Conservation (phyloP, 805 yeast genomes). For the Candida wancherniae region DNA sequence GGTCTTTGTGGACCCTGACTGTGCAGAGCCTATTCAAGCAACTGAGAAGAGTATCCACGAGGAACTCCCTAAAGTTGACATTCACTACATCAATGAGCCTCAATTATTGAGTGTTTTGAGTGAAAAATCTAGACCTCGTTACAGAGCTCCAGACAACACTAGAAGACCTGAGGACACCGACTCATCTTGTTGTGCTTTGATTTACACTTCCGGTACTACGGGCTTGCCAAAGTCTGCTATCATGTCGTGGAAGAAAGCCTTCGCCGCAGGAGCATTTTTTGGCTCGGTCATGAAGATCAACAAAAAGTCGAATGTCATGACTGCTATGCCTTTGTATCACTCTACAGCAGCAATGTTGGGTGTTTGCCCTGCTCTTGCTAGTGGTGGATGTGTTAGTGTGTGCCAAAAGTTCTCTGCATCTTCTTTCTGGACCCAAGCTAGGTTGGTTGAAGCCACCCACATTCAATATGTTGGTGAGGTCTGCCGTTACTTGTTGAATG, state of each 20-base stretch:
- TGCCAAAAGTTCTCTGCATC: constrained; percentile 79
- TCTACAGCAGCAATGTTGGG: constrained; percentile 91
- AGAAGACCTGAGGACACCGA: constrained; percentile 58
- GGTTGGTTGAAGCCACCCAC: constrained; percentile 64
- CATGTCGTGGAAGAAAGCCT: constrained; percentile 84
- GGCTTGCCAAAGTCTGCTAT: constrained; percentile 93
- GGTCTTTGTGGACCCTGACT: constrained; percentile 72
- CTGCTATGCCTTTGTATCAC: constrained; percentile 94
- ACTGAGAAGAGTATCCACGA: constrained; percentile 39
- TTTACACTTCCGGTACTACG: constrained; percentile 92
- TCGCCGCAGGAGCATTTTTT: constrained; percentile 65
- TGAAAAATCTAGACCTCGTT: constrained; percentile 40
- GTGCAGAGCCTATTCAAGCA: constrained; percentile 47
- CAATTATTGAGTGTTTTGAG: constrained; percentile 40
- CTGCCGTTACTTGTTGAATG: constrained; percentile 74
- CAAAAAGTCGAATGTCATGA: constrained; percentile 57
- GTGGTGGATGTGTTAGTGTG: constrained; percentile 73
- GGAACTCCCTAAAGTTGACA: constrained; percentile 33
- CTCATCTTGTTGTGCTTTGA: constrained; percentile 62
- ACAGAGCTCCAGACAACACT: constrained; percentile 50
- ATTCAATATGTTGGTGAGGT: constrained; percentile 95
- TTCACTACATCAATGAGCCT: constrained; percentile 50
- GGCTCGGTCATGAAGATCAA: constrained; percentile 62
- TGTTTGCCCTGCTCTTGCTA: constrained; percentile 55
- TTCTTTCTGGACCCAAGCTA: constrained; percentile 87